Evolutionary conservation across 495 filamentous ascomycete genomes (phyloP).

Genomic region (Lophium mytilinum): DNA sequence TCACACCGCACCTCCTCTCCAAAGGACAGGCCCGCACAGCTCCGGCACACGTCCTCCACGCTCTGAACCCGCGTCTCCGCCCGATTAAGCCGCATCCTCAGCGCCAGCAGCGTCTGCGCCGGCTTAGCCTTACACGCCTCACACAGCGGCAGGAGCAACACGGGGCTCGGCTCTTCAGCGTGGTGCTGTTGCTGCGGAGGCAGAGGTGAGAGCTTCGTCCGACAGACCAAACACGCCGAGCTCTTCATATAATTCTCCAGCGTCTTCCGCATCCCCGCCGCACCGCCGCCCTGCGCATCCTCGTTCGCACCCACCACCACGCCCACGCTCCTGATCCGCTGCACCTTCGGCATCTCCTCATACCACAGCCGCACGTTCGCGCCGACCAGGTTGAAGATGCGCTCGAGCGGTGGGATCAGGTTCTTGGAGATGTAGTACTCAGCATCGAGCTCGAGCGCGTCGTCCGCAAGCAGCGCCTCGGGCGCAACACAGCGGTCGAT

Average conservation of each 20-base stretch:
- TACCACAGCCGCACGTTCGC: constrained; percentile 90
- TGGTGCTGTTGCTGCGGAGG: constrained; percentile 29
- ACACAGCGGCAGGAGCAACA: constrained; percentile 50
- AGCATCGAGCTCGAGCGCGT: constrained; percentile 76
- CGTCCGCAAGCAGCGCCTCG: constrained; percentile 67
- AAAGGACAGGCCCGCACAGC: constrained; percentile 64
- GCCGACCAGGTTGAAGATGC: constrained; percentile 95
- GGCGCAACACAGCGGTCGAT: constrained; percentile 88
- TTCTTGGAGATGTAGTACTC: constrained; percentile 98
- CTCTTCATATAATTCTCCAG: constrained; percentile 83
- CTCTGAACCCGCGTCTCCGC: constrained; percentile 58
- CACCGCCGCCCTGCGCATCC: constrained; percentile 6
- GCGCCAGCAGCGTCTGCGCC: constrained; percentile 50
- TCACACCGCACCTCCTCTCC: constrained; percentile 76
- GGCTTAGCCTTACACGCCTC: constrained; percentile 48
- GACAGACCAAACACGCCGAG: constrained; percentile 70
- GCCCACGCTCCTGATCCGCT: constrained; percentile 46
- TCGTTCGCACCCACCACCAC: constrained; percentile 42
- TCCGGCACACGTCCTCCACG: constrained; percentile 70
- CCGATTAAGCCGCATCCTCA: constrained; percentile 51
- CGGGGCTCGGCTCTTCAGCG: constrained; percentile 7
- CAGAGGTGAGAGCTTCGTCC: constrained; percentile 44
- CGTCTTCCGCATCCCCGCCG: constrained; percentile 45
- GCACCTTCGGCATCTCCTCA: constrained; percentile 91
- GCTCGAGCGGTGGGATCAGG: constrained; percentile 85